phyloP scores from a whole-genome alignment of 2,329 filamentous ascomycete species.

The Trichoderma sp. region DNA sequence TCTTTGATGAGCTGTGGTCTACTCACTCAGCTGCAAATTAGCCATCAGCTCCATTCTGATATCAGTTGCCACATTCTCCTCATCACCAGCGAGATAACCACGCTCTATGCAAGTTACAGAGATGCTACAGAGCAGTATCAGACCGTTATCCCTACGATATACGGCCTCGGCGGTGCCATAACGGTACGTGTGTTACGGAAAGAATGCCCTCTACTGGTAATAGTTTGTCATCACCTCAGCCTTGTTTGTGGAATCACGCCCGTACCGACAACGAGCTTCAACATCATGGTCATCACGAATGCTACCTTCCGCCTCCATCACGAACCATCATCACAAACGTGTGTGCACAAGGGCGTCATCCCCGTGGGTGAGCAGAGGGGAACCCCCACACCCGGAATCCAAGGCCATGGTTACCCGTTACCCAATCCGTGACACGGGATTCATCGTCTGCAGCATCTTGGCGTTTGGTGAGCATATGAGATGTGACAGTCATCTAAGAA shows the following conservation, averaged over 20 bases:
- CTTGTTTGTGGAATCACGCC: neutral
- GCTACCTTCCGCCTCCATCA: neutral
- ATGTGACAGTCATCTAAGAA: slow-evolving; percentile 2
- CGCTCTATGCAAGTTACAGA: neutral
- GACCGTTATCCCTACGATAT: neutral
- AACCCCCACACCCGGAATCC: slow-evolving; percentile 18
- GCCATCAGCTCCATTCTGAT: neutral
- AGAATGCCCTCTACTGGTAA: neutral
- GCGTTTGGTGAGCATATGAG: neutral
- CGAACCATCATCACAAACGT: neutral
- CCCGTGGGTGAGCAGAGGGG: neutral
- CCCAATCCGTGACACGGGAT: slow-evolving; percentile 16
- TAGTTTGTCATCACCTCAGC: neutral
- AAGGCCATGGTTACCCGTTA: slow-evolving; percentile 16
- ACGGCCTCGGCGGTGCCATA: neutral
- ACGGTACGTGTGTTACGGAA: neutral
- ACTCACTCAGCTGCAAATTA: neutral
- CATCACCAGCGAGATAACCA: neutral
- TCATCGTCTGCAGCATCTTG: slow-evolving; percentile 3
- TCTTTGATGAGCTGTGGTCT: neutral
- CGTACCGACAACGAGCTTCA: neutral
- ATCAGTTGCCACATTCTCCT: neutral
- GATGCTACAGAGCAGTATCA: neutral
- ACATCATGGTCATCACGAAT: neutral
- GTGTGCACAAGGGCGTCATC: neutral